Conservation (phyloP, 352 stramenopile species). For the Pythium phragmiticola region DNA sequence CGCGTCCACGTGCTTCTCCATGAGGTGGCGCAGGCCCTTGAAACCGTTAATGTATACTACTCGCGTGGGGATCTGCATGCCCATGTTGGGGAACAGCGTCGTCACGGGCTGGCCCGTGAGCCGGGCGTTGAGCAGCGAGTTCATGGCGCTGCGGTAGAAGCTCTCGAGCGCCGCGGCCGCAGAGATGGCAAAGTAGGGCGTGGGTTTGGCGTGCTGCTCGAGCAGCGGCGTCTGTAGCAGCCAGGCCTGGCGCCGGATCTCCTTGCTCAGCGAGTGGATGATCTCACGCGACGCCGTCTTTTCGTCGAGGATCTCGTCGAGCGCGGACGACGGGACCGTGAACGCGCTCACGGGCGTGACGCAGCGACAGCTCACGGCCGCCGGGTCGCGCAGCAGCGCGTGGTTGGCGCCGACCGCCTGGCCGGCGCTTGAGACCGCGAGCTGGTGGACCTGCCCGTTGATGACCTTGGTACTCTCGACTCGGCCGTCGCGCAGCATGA, state of each 20-base stretch:
- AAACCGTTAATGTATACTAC: conserved; percentile 94
- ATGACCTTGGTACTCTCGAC: conserved; percentile 82
- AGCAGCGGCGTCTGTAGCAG: conserved; percentile 88
- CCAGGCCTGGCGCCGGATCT: conserved; percentile 85
- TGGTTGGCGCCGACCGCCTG: conserved; percentile 79
- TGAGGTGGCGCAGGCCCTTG: conserved; percentile 85
- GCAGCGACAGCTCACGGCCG: conserved; percentile 75
- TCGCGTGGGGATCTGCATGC: conserved; percentile 91
- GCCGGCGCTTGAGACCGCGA: conserved; percentile 48
- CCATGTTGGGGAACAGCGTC: conserved; percentile 93
- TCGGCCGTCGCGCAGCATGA: conserved; percentile 65
- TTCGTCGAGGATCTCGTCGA: conserved; percentile 78
- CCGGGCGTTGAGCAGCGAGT: conserved; percentile 89
- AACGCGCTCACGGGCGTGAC: conserved; percentile 80
- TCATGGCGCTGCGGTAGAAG: conserved; percentile 92
- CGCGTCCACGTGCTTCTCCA: conserved; percentile 85
- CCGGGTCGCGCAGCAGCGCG: conserved; percentile 73
- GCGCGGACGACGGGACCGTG: conserved; percentile 60
- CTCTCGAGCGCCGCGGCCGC: conserved; percentile 91
- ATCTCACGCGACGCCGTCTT: conserved; percentile 75
- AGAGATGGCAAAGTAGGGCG: conserved; percentile 89
- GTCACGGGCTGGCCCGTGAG: conserved; percentile 75
- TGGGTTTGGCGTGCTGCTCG: conserved; percentile 89
- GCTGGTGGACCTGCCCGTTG: conserved; percentile 77
- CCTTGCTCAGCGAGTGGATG: conserved; percentile 84